Base-by-base conservation (phyloP, 192 early-diverging fungal genomes). In the Backusella luteola region DNA sequence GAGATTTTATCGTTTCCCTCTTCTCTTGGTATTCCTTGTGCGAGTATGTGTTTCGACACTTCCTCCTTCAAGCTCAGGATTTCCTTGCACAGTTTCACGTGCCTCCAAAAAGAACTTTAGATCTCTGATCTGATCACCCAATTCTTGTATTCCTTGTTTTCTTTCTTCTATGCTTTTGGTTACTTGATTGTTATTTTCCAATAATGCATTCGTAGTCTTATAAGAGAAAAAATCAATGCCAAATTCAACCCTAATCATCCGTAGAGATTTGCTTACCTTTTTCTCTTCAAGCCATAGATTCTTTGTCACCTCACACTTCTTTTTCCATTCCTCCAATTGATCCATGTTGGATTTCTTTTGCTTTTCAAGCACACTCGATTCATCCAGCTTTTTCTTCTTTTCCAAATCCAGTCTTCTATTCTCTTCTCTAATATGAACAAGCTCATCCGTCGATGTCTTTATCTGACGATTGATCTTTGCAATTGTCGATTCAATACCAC, bases 41-140 rank as follows among this genome's bases (percentile, higher is more conserved):
- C 73, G 74, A 29, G 63, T 67, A 35, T 42, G 74, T 42, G 74
- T 75, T 5, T 42, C 63, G 5, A 75, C 19, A 46, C 63, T 75
- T 17, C 74, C 74, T n/a, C 74, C 74, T 29, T 67, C 74, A 29
- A 75, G 35, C 11, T 75, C 74, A 66, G 74, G 59, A n/a, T 75
- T 39, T 15, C 41, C 59, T 39, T 74, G 73, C 12, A 75, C 74
- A 8, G 67, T 75, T 49, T 94, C 83, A 71, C 93, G 91, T 12
- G 93, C 91, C 29, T 95, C 90, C 34, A 99, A 80, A 77, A 93
- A 98, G 69, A 96, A 93, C 89, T 94, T 94, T 79, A 99, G 81
- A 81, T 99, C 98, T 19, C 92, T 81, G 2, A 98, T 87, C 84
- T 98, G 95, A 66, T 98, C 97, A 75, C 88, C 85, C 75, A 96